These are phyloP conservation scores for Geranium brycei DNA, from an alignment of 345 rosid genomes.

Conservation along the genomic window DNA sequence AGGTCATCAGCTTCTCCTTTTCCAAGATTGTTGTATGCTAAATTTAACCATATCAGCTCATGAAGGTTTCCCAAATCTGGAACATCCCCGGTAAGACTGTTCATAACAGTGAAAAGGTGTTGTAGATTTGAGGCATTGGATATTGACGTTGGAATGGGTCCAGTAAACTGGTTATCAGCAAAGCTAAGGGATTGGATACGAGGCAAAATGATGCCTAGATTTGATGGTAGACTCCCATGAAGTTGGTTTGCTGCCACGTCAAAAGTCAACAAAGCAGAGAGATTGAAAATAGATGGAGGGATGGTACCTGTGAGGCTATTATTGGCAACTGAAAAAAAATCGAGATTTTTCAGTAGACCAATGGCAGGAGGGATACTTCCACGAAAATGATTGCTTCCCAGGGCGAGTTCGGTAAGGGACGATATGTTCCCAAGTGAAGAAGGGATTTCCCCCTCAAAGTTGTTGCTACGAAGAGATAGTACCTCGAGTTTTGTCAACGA, in stretches of 20 bases:
- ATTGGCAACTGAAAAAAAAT: not conserved
- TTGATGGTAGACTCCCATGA: constrained; percentile 13
- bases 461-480: not conserved
- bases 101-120: not conserved
- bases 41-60: not conserved
- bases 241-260: constrained; percentile 10
- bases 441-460: not conserved
- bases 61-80: constrained; percentile 7
- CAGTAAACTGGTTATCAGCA: not conserved
- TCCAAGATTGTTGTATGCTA: constrained; percentile 9
- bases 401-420: not conserved
- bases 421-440: constrained; percentile 13
- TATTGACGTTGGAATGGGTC: constrained; percentile 14
- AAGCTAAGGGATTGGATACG: not conserved
- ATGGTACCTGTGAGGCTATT: constrained; percentile 7
- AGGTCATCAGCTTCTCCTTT: constrained; percentile 11
- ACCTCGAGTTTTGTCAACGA: not conserved
- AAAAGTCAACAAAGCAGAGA: constrained; percentile 1
- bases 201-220: constrained; percentile 8
- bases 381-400: not conserved
- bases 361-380: constrained; percentile 15
- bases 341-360: constrained; percentile 6
- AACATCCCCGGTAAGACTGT: constrained; percentile 11
- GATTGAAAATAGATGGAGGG: constrained; percentile 11
- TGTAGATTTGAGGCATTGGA: constrained; percentile 15